A percentile compares a stretch with the other conserved stretches of the same genome.
These are phyloP conservation scores for Sisymbrium irio DNA, from an alignment of 345 rosid species.

Conservation along the genomic window DNA sequence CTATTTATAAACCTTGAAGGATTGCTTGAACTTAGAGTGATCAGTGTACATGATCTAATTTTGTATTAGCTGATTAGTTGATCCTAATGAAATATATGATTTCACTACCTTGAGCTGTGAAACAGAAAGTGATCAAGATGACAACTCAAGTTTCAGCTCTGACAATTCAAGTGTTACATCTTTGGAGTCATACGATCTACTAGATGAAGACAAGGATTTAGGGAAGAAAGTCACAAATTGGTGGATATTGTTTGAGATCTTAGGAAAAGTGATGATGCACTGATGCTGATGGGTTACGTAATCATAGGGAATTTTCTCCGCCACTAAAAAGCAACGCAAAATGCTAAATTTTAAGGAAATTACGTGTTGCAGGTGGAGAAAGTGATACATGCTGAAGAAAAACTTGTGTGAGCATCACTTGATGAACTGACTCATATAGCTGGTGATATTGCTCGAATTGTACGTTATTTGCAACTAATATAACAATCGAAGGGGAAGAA, in stretches of 20 bases:
- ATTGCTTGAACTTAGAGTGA: no score
- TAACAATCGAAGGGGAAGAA: conserved; percentile 93
- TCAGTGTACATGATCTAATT: no score
- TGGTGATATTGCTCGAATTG: conserved; percentile 71
- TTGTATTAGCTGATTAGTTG: conserved; percentile 55
- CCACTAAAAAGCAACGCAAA: conserved; percentile 7
- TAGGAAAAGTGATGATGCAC: conserved; percentile 84
- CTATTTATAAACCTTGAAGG: no score
- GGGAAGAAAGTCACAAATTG: conserved; percentile 65
- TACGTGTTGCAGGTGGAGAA: conserved; percentile 65
- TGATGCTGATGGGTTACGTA: conserved; percentile 87
- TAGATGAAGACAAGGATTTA: conserved; percentile 79
- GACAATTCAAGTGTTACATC: conserved; percentile 72
- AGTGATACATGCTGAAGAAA: conserved; percentile 82
- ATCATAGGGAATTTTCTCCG: conserved; percentile 3
- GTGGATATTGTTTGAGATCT: conserved; percentile 92
- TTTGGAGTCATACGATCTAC: conserved; percentile 85
- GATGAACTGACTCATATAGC: conserved; percentile 82
- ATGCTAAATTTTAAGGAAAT: not conserved
- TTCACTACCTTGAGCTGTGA: conserved; percentile 61
- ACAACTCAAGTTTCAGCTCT: conserved; percentile 57
- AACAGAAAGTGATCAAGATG: conserved; percentile 56
- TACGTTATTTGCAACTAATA: conserved; percentile 89
- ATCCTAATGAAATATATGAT: conserved; percentile 94
- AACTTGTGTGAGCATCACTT: conserved; percentile 90